These are phyloP conservation scores for Picocystis salinarum DNA, from an alignment of 139 green algal species.

Conservation along the genomic window DNA sequence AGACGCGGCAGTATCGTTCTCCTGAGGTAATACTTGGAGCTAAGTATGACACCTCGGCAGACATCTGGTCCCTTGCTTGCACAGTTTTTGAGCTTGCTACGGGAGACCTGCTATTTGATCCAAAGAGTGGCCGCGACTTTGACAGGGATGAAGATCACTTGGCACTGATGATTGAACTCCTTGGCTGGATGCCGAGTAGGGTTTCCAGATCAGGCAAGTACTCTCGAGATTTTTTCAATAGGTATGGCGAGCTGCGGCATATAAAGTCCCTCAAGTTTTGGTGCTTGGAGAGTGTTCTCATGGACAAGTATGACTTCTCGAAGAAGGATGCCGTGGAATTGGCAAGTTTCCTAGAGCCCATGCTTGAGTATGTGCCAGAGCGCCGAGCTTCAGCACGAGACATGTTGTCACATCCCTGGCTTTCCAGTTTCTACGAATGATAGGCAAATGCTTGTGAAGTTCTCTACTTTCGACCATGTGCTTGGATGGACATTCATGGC, in stretches of 20 bases:
- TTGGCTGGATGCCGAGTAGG: conserved; percentile 57
- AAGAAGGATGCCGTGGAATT: conserved; percentile 53
- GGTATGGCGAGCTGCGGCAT: conserved; percentile 69
- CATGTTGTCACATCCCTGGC: conserved; percentile 78
- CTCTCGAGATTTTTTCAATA: conserved; percentile 72
- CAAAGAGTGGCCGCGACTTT: conserved; percentile 29
- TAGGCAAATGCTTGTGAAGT: too few species aligned
- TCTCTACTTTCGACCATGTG: too few species aligned
- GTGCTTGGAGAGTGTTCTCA: conserved; percentile 62
- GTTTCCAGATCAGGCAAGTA: conserved; percentile 48
- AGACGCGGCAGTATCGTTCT: conserved; percentile 89
- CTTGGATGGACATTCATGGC: too few species aligned
- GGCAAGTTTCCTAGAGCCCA: conserved; percentile 67
- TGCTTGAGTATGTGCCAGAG: conserved; percentile 71
- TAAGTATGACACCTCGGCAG: conserved; percentile 68
- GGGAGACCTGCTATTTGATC: conserved; percentile 94
- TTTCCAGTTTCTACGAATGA: conserved; percentile 23
- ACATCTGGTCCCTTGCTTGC: conserved; percentile 95
- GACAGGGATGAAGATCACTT: conserved; percentile 93
- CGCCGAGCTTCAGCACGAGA: conserved; percentile 60
- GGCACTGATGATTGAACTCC: conserved; percentile 88
- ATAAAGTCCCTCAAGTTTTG: conserved; percentile 82
- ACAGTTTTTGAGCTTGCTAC: conserved; percentile 95
- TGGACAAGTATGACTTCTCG: conserved; percentile 78
- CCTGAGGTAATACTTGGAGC: conserved; percentile 63